A percentile compares a stretch with the other conserved stretches of the same genome.
Evolutionary conservation across 1,139 yeast genomes (phyloP).

Genomic region (Meyerozyma elateridarum): DNA sequence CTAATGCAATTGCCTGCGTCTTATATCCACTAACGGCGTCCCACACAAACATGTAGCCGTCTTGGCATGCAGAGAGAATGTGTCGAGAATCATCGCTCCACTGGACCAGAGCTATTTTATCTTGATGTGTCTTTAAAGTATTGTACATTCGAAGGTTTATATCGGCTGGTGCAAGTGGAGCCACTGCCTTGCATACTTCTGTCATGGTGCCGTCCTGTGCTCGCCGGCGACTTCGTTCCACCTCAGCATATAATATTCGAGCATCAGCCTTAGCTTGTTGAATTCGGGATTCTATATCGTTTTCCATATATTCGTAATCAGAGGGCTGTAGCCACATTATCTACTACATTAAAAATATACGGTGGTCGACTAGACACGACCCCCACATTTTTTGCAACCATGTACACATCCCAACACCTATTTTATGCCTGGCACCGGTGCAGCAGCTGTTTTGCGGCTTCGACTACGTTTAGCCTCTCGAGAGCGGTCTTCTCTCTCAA

Average conservation of each 20-base stretch:
- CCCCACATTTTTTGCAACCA: not conserved
- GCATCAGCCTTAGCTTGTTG: slow-evolving; percentile 43
- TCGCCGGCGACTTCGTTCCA: slow-evolving; percentile 37
- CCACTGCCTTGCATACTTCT: slow-evolving; percentile 30
- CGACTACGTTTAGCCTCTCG: slow-evolving; percentile 24
- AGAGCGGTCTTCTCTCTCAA: slow-evolving; percentile 49
- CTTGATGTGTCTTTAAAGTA: slow-evolving; percentile 67
- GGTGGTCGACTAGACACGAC: no score
- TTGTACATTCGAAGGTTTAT: slow-evolving; percentile 31
- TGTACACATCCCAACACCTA: no score
- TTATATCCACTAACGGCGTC: slow-evolving; percentile 72
- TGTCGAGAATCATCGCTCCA: slow-evolving; percentile 63
- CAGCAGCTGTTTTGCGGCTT: slow-evolving; percentile 39
- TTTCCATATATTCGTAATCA: slow-evolving; percentile 1
- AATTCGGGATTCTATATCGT: slow-evolving; percentile 15
- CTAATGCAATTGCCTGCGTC: slow-evolving; percentile 61
- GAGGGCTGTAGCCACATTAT: not conserved
- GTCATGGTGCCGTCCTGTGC: slow-evolving; percentile 45
- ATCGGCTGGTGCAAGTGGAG: slow-evolving; percentile 27
- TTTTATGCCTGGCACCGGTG: slow-evolving; percentile 27
- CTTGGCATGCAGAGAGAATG: slow-evolving; percentile 76
- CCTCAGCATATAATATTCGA: slow-evolving; percentile 42
- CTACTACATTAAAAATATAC: slow-evolving; percentile 1
- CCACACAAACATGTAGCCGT: slow-evolving; percentile 84
- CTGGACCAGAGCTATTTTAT: slow-evolving; percentile 62